A percentile compares a stretch with the other conserved stretches of the same genome.
phyloP scores from a whole-genome alignment of 257 asterid species.

The Scutellaria baicalensis region DNA sequence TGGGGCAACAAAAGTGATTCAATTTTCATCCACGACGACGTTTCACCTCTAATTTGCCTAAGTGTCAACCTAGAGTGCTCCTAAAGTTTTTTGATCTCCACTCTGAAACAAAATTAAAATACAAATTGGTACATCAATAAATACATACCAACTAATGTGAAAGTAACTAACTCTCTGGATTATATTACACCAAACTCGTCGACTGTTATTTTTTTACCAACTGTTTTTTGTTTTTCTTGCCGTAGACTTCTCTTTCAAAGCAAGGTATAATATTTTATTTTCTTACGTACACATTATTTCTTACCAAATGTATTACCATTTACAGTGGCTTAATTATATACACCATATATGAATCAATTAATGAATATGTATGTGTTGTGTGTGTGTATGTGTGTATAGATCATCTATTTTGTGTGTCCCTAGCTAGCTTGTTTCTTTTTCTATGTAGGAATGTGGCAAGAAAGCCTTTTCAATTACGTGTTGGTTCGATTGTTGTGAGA shows the following conservation, averaged over 20 bases:
- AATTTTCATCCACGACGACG: conserved; percentile 45
- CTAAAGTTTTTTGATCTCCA: conserved; percentile 38
- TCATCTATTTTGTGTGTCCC: neutral
- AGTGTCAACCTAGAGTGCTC: conserved; percentile 58
- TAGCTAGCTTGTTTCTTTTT: neutral
- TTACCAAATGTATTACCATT: neutral
- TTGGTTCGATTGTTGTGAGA: neutral
- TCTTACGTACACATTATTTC: neutral
- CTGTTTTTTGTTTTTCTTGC: conserved; percentile 18
- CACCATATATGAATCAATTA: neutral
- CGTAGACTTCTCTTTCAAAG: conserved; percentile 24
- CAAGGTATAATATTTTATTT: conserved; percentile 8
- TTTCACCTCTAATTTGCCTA: conserved; percentile 54
- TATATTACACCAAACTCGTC: conserved; percentile 21
- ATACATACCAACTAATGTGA: conserved; percentile 59
- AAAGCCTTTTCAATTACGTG: conserved; percentile 1
- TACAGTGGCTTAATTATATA: neutral
- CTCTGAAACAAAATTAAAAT: neutral
- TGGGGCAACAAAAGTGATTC: conserved; percentile 52
- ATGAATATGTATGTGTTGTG: neutral
- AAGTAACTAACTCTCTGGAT: conserved; percentile 31
- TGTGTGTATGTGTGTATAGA: neutral
- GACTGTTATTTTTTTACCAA: conserved; percentile 2
- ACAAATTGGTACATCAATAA: neutral
- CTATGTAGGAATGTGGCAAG: neutral